A percentile compares a stretch with the other conserved stretches of the same genome.
These are phyloP conservation scores for Globisporangium sylvaticum DNA, from an alignment of 352 stramenopile genomes.

Conservation along the genomic window DNA sequence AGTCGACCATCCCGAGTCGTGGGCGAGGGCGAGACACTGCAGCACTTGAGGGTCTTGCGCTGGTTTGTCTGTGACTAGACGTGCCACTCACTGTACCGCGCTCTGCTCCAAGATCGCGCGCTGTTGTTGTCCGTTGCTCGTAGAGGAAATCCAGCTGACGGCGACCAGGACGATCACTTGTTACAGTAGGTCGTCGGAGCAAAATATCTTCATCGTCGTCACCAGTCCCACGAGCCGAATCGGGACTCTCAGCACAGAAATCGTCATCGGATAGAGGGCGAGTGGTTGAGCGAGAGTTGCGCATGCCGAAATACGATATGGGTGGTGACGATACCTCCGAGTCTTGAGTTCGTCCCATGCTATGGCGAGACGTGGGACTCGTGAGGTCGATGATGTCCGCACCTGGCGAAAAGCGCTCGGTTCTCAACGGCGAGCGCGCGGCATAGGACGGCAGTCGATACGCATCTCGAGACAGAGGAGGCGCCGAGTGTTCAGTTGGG, in stretches of 20 bases:
- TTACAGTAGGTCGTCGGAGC: background rate
- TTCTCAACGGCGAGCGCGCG: background rate
- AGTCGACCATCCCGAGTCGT: constrained; percentile 9
- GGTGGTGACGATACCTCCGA: background rate
- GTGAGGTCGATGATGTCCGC: constrained; percentile 59
- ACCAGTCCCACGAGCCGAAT: constrained; percentile 19
- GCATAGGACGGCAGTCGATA: constrained; percentile 1
- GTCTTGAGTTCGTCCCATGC: constrained; percentile 8
- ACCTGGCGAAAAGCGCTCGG: constrained; percentile 9
- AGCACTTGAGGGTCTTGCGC: background rate
- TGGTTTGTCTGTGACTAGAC: background rate
- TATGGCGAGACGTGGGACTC: constrained; percentile 26
- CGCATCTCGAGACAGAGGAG: background rate
- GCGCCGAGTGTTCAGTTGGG: background rate
- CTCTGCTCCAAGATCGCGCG: background rate
- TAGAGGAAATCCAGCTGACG: constrained; percentile 39
- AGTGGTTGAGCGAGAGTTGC: background rate
- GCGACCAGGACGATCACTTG: constrained; percentile 13
- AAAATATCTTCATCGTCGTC: background rate
- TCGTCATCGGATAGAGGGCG: constrained; percentile 26
- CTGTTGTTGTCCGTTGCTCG: constrained; percentile 6
- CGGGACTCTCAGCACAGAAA: constrained; percentile 54
- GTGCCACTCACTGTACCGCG: background rate
- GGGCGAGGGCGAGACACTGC: constrained; percentile 9
- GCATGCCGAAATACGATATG: background rate